A percentile compares a stretch with the other conserved stretches of the same genome.
phyloP scores from a whole-genome alignment of 2,329 filamentous ascomycete species.

The Dendryphion nanum region DNA sequence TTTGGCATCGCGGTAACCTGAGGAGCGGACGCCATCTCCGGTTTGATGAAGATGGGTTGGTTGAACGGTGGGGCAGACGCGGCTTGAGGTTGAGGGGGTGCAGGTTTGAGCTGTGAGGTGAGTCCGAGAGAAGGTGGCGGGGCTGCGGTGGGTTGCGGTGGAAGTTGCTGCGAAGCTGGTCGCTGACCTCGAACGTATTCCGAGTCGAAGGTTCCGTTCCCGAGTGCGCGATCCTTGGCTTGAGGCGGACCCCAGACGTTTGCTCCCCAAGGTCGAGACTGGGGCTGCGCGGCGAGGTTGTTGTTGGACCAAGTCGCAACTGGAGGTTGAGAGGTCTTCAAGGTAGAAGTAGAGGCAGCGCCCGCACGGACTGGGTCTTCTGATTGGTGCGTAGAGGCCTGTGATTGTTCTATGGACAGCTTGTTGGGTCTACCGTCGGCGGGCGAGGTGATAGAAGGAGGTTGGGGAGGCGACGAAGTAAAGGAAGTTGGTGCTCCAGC shows the following conservation, averaged over 20 bases:
- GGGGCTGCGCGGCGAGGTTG: neutral
- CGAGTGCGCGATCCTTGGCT: constrained; percentile 66
- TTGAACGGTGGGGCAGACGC: constrained; percentile 15
- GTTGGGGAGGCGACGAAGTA: constrained; percentile 8
- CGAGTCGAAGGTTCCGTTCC: constrained; percentile 73
- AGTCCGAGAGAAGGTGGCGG: constrained; percentile 23
- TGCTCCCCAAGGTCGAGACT: constrained; percentile 23
- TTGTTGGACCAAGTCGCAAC: constrained; percentile 21
- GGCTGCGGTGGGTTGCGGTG: constrained; percentile 21
- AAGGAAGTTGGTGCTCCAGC: constrained; percentile 1
- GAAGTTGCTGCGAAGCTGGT: constrained; percentile 25
- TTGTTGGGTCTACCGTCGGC: constrained; percentile 10
- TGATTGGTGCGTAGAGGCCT: constrained; percentile 9
- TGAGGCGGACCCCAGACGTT: constrained; percentile 70
- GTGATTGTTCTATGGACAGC: constrained; percentile 13
- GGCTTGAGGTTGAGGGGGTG: constrained; percentile 14
- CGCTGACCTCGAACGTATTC: constrained; percentile 55
- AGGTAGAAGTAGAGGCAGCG: constrained; percentile 1
- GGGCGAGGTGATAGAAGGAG: constrained; percentile 14
- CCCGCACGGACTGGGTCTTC: constrained; percentile 5
- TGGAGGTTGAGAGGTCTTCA: constrained; percentile 24
- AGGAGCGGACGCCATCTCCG: constrained; percentile 11
- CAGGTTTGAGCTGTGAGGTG: constrained; percentile 16
- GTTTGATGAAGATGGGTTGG: constrained; percentile 21
- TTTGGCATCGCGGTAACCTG: constrained; percentile 12